Conservation (phyloP, 306 rosid genomes). For the Dryas octopetala region DNA sequence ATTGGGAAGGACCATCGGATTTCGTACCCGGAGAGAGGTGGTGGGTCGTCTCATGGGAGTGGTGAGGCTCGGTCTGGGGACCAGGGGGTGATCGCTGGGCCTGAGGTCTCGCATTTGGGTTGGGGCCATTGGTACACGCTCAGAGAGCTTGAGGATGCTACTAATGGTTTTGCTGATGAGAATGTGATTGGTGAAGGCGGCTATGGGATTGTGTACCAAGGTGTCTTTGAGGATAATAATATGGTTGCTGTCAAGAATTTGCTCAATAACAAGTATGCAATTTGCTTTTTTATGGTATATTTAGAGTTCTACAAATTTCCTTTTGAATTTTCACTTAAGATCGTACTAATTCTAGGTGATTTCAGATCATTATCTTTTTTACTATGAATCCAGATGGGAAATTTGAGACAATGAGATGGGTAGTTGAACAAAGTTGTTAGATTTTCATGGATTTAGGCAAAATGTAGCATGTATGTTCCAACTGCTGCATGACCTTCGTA, state of each 20-base stretch:
- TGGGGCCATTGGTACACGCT: slow-evolving; percentile 72
- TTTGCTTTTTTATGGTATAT: neutral
- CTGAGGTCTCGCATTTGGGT: slow-evolving; percentile 67
- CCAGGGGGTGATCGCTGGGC: slow-evolving; percentile 38
- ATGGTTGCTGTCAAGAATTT: slow-evolving; percentile 55
- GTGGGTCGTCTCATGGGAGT: slow-evolving; percentile 49
- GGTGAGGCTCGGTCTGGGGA: slow-evolving; percentile 54
- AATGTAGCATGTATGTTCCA: neutral
- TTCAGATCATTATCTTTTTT: neutral
- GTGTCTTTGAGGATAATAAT: slow-evolving; percentile 43
- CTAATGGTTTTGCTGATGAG: slow-evolving; percentile 56
- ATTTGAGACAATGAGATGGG: neutral
- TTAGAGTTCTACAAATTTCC: neutral
- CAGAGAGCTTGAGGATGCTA: slow-evolving; percentile 56
- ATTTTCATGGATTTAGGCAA: neutral
- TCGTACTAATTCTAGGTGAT: neutral
- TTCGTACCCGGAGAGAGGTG: slow-evolving; percentile 53
- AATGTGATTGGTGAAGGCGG: slow-evolving; percentile 72
- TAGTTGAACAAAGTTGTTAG: neutral
- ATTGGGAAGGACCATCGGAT: slow-evolving; percentile 64
- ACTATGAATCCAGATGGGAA: slow-evolving; percentile 8
- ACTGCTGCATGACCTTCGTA: neutral
- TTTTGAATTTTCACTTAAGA: neutral
- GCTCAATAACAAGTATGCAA: slow-evolving; percentile 53
- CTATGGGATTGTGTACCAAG: slow-evolving; percentile 63